Conservation (phyloP, 352 stramenopile species). For the Phytophthora chlamydospora region DNA sequence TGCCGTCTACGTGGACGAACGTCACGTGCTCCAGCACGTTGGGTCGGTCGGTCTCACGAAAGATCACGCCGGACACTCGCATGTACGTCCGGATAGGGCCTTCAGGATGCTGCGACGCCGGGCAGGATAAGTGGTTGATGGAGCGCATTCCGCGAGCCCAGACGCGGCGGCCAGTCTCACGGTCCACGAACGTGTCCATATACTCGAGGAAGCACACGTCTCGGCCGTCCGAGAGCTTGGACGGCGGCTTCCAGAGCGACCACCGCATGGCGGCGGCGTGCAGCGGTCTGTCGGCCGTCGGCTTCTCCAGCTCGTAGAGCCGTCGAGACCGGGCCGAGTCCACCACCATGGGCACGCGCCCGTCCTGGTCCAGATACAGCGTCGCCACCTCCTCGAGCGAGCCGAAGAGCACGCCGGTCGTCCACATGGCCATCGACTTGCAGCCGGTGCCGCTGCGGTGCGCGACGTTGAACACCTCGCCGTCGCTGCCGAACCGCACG, state of each 20-base stretch:
- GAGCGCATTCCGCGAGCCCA: slow-evolving; percentile 76
- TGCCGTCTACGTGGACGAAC: slow-evolving; percentile 61
- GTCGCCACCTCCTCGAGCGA: slow-evolving; percentile 68
- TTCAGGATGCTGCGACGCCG: slow-evolving; percentile 60
- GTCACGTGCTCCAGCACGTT: slow-evolving; percentile 64
- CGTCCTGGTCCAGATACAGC: slow-evolving; percentile 56
- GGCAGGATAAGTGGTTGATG: slow-evolving; percentile 65
- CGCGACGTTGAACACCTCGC: slow-evolving; percentile 43
- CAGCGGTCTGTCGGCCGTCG: slow-evolving; percentile 47
- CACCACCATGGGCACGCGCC: slow-evolving; percentile 56
- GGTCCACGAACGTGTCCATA: slow-evolving; percentile 76
- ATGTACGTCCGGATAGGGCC: slow-evolving; percentile 59
- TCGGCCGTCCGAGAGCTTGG: slow-evolving; percentile 52
- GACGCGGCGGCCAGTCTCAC: slow-evolving; percentile 54
- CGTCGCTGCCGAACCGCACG: slow-evolving; percentile 42
- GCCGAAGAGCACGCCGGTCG: slow-evolving; percentile 53
- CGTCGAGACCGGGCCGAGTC: slow-evolving; percentile 46
- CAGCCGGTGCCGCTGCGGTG: slow-evolving; percentile 34
- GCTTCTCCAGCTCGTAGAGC: slow-evolving; percentile 61
- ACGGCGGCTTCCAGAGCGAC: slow-evolving; percentile 63
- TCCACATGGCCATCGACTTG: slow-evolving; percentile 70
- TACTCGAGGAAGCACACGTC: slow-evolving; percentile 69
- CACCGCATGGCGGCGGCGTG: slow-evolving; percentile 56
- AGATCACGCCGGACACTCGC: slow-evolving; percentile 60
- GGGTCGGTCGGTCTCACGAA: slow-evolving; percentile 60